These are phyloP conservation scores for Nakaseomyces sp. DNA, from an alignment of 1,139 yeast genomes.

Conservation along the genomic window DNA sequence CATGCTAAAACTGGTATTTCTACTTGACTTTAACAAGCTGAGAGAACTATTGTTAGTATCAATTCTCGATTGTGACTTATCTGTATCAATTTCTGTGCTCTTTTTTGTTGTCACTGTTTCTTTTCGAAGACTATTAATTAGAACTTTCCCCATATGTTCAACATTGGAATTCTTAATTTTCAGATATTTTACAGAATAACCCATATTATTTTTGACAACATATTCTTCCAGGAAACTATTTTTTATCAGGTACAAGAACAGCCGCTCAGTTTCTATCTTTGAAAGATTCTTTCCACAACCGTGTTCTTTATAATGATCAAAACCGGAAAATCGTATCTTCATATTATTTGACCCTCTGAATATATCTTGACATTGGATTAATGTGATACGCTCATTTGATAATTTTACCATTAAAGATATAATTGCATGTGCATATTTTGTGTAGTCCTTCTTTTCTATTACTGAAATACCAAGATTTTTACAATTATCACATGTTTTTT, in stretches of 20 bases:
- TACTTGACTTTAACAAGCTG: neutral
- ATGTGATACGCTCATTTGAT: slow-evolving; percentile 54
- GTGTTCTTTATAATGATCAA: slow-evolving; percentile 48
- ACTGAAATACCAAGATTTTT: slow-evolving; percentile 38
- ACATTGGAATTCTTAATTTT: slow-evolving; percentile 36
- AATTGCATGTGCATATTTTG: slow-evolving; percentile 52
- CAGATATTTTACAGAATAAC: slow-evolving; percentile 70
- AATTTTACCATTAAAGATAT: slow-evolving; percentile 48
- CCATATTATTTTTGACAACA: slow-evolving; percentile 54
- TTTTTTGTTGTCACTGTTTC: neutral
- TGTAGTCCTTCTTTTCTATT: slow-evolving; percentile 54
- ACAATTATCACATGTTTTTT: slow-evolving; percentile 77
- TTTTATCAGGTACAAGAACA: slow-evolving; percentile 63
- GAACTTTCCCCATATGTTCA: neutral
- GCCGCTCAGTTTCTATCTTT: slow-evolving; percentile 62
- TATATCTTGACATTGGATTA: slow-evolving; percentile 70
- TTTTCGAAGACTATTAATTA: neutral
- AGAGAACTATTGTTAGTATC: neutral
- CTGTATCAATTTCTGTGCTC: neutral
- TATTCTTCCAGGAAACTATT: slow-evolving; percentile 60
- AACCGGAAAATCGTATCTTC: slow-evolving; percentile 52
- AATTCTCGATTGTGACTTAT: slow-evolving; percentile 3
- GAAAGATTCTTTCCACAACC: slow-evolving; percentile 59
- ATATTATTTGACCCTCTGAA: slow-evolving; percentile 60
- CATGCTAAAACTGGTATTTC: neutral